Base-by-base conservation (phyloP, 1,139 yeast species). In the Protomyces gravidus region DNA sequence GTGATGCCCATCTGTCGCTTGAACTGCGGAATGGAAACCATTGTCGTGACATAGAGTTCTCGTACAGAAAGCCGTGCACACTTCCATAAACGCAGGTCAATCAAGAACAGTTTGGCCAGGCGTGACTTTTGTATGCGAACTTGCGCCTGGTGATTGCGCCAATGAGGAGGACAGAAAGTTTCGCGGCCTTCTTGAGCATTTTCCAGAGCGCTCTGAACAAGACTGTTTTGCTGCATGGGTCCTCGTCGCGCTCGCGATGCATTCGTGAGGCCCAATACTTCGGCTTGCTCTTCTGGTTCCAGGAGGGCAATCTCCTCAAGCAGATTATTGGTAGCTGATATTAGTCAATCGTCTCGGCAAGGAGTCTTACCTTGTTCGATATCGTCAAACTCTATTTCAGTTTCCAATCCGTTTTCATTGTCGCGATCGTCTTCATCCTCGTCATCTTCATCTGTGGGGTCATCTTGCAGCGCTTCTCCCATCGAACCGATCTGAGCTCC, bases 31-130 rank as follows among this genome's bases (percentile, higher is more conserved):
- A 83, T 84, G 4, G 92, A 81, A 9, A 90, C 83, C 64, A 90
- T 76, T 0, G 87, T 80, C 0, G 86, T 78, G 51, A 88, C 80
- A 67, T 84, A 83, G 65, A 89, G 73, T 66, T 85, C 89, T 57
- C 87, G 85, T 39, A 89, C 72, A 19, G 78, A 72, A 1, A 75
- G 69, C 56, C 96, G 77, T 7, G 86, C 74, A 0, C 81, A 72
- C 67, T 83, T 88, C 84, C 92, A 86, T 50, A 89, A 78, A 55
- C 95, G 72, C 42, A 86, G 73, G 71, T 86, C 94, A 69, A 84
- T 78, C 67, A 80, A 80, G 1, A 62, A 52, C 9, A 60, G 45
- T 28, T 50, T 17, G 7, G 53, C 50, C 15, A 55, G 49, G 5
- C 59, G 48, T 5, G 53, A 46, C 30, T 40, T 48, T 7, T 46